Percentiles rank a stretch among this genome's conserved stretches.
Conservation (phyloP, 257 asterid genomes). For the Handroanthus guayacan region DNA sequence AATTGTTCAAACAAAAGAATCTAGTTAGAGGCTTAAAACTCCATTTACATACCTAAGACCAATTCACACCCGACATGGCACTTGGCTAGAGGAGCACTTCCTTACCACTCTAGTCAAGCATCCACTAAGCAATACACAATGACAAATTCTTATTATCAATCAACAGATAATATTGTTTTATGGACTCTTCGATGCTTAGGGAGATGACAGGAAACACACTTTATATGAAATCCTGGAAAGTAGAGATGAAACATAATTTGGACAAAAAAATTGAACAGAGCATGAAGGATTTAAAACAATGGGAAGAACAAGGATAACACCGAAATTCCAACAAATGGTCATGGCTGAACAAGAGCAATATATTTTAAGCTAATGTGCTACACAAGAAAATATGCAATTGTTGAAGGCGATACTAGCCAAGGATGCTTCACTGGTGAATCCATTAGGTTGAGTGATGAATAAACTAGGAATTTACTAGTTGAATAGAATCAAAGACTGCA, state of each 20-base stretch:
- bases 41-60: too few species aligned
- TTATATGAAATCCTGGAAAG: background rate
- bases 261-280: background rate
- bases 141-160: background rate
- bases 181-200: too few species aligned
- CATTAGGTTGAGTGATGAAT: background rate
- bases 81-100: too few species aligned
- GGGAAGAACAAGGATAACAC: background rate
- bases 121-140: background rate
- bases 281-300: background rate
- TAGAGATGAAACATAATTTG: background rate
- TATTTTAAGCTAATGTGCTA: background rate
- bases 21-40: background rate
- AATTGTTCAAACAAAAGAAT: too few species aligned
- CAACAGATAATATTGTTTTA: background rate
- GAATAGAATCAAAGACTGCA: background rate
- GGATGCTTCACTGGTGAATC: background rate
- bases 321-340: background rate
- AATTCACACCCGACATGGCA: too few species aligned
- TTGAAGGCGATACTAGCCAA: background rate
- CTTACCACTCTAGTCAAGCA: background rate
- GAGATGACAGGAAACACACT: background rate
- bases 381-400: background rate
- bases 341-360: background rate
- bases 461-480: background rate